Evolutionary conservation across 78 protist species (phyloP).

Genomic region (Salpingoeca rosetta): DNA sequence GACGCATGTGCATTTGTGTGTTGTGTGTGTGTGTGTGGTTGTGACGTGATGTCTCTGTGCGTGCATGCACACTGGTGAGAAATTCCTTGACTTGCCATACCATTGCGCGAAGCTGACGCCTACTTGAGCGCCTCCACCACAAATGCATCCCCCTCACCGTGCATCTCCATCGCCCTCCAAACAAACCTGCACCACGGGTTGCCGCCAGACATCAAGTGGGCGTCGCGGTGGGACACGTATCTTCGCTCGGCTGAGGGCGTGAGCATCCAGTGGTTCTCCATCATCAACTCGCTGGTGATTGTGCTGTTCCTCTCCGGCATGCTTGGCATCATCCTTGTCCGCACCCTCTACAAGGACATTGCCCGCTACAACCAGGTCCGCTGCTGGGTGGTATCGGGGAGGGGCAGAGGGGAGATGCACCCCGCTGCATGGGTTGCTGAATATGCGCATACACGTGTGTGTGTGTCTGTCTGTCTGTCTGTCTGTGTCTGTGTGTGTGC

Average conservation of each 20-base stretch:
- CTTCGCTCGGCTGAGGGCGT: conserved; percentile 43
- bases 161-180: conserved; percentile 32
- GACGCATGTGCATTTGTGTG: too few relatives aligned
- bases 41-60: too few relatives aligned
- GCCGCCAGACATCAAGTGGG: conserved; percentile 60
- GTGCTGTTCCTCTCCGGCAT: conserved; percentile 87
- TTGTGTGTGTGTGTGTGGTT: too few relatives aligned
- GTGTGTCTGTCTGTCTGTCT: too few relatives aligned
- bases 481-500: too few relatives aligned
- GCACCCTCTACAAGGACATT: conserved; percentile 76
- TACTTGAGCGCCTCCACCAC: not conserved
- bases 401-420: too few relatives aligned
- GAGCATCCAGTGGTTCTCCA: conserved; percentile 85
- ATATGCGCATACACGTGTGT: too few relatives aligned
- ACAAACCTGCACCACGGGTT: conserved; percentile 69
- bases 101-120: not conserved
- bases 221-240: conserved; percentile 90
- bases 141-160: not conserved
- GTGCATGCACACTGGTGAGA: not conserved
- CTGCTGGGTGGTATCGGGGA: too few relatives aligned
- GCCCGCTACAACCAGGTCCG: conserved; percentile 48
- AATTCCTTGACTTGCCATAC: not conserved
- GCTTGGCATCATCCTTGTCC: conserved; percentile 86
- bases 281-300: conserved; percentile 84
- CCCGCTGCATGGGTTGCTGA: too few relatives aligned